Percentiles rank a stretch among this genome's conserved stretches.
phyloP scores from a whole-genome alignment of 495 filamentous ascomycete genomes.

The Astrocystis sublimbata region DNA sequence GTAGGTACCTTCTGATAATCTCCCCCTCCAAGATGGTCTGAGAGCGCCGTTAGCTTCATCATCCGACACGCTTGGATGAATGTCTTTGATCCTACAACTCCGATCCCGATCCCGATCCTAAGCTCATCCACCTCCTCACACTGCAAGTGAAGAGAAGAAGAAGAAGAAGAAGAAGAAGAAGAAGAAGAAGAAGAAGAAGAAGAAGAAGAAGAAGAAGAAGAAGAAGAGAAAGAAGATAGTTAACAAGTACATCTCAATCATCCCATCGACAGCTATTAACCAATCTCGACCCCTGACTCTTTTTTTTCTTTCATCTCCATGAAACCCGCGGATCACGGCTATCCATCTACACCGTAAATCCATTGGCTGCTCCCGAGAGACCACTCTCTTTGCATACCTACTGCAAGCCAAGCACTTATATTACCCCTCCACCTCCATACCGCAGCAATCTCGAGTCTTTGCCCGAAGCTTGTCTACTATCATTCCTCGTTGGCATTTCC shows the following conservation, averaged over 20 bases:
- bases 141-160: slow-evolving; percentile 19
- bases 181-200: too few relatives aligned
- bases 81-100: slow-evolving; percentile 31
- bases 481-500: background rate
- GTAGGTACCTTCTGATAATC: background rate
- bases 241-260: too few relatives aligned
- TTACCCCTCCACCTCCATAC: slow-evolving; percentile 15
- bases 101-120: slow-evolving; percentile 30
- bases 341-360: background rate
- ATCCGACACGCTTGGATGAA: slow-evolving; percentile 13
- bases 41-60: slow-evolving; percentile 7
- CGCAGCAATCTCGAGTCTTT: background rate
- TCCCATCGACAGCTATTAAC: background rate
- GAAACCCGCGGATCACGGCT: too few relatives aligned
- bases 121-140: slow-evolving; percentile 22
- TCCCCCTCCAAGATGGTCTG: background rate
- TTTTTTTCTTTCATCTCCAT: background rate
- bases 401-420: slow-evolving; percentile 11
- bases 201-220: too few relatives aligned
- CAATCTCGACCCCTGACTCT: background rate
- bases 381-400: slow-evolving; percentile 18
- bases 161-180: too few relatives aligned
- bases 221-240: too few relatives aligned
- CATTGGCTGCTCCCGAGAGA: background rate
- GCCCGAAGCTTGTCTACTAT: background rate